These are phyloP conservation scores for Tricholoma terreum DNA, from an alignment of 768 basidiomycete species.

Conservation along the genomic window DNA sequence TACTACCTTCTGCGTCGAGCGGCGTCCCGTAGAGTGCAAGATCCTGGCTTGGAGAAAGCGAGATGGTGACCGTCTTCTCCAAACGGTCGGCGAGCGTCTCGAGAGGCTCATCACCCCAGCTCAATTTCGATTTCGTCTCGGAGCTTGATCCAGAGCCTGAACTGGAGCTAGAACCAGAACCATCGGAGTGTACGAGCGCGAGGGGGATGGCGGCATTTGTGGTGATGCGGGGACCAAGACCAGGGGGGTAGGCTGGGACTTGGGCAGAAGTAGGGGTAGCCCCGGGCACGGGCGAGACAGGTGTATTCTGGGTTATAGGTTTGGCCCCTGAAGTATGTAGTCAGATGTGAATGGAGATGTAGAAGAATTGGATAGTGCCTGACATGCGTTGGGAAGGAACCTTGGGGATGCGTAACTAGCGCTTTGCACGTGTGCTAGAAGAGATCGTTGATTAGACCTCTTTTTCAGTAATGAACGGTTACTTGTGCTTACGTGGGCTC, in stretches of 20 bases:
- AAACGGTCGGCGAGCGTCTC: constrained; percentile 6
- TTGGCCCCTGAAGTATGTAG: constrained; percentile 18
- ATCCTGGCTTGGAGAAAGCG: constrained; percentile 25
- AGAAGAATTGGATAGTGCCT: neutral
- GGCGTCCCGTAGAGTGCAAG: constrained; percentile 15
- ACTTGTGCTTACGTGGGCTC: constrained; percentile 3
- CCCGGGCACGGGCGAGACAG: neutral
- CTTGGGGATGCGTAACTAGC: neutral
- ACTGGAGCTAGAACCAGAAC: constrained; percentile 4
- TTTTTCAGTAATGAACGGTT: neutral
- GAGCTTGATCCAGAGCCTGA: constrained; percentile 7
- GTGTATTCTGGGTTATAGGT: constrained; percentile 12
- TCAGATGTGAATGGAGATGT: neutral
- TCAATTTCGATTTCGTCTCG: constrained; percentile 6
- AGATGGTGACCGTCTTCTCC: constrained; percentile 16
- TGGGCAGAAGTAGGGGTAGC: neutral
- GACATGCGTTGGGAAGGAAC: constrained; percentile 5
- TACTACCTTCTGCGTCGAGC: neutral
- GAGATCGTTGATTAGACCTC: neutral
- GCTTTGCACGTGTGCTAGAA: neutral
- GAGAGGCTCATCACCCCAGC: neutral
- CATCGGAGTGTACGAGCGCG: constrained; percentile 11
- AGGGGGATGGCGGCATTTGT: constrained; percentile 11
- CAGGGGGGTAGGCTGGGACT: constrained; percentile 10
- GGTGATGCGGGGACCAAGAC: constrained; percentile 5